Evolutionary conservation across 257 asterid genomes (phyloP), one percentile per base, ranked within the genome.

Genomic region (Petrea volubilis): DNA sequence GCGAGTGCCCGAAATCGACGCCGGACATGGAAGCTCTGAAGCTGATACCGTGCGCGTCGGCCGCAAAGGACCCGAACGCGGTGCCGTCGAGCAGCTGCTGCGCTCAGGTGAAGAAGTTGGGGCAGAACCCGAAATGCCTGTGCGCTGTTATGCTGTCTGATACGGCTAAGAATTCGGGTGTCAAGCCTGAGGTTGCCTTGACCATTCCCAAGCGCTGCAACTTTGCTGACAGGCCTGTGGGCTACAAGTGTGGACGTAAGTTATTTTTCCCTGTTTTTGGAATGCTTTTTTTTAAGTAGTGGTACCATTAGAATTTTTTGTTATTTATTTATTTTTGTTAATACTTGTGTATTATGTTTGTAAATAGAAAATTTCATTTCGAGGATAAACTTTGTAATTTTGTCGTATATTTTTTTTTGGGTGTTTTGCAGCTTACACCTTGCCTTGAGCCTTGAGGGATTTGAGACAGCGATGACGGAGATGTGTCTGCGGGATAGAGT

Each of bases 101-200:
- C 75, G 40, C 57, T 33, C 86, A 76, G 81, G 87, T 91, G 66
- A 64, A 81, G 86, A 70, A 71, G 23, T 0, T 91, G 43, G 90
- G 88, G 3, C 76, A 79, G 82, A 87, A 82, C 23, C 90, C 95
- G 0, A 76, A 50, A 15, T 89, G 97, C 60, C 82, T 91, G 15
- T 91, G 95, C 43, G 98, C 96, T 6, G 88, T 87, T 11, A 73
- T 90, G 91, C 87, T 89, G 6, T 92, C 96, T 2, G 66, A 86
- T 10, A 80, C 78, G 29, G 97, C 92, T 15, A 92, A 87, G 78
- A 77, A 2, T 24, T 77, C 90, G 0, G 87, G 93, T 0, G 81
- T 83, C 8, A 81, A 90, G 5, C 86, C 89, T 6, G 82, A 82
- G 52, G 55, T 85, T 7, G 90, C 98, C 21, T 15, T 92, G 1